These are phyloP conservation scores for Mycena citricolor DNA, from an alignment of 1,284 basidiomycete genomes.

Conservation along the genomic window DNA sequence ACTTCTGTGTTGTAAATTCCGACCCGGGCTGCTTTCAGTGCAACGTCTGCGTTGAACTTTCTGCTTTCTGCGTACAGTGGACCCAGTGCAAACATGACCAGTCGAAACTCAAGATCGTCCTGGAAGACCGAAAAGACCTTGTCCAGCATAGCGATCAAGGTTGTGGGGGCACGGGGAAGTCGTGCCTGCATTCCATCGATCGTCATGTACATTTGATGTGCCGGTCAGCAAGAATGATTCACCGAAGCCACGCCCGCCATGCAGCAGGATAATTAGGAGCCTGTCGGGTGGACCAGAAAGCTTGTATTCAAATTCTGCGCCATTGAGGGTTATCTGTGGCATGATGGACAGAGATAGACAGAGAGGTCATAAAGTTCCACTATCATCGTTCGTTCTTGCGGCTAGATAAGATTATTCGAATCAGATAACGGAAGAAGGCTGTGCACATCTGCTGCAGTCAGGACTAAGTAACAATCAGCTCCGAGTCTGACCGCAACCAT, in stretches of 20 bases:
- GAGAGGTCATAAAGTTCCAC: no score
- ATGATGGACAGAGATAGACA: no score
- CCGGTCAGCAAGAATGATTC: neutral
- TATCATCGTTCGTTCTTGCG: no score
- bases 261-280: slow-evolving; percentile 3
- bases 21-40: neutral
- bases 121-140: slow-evolving; percentile 11
- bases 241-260: slow-evolving; percentile 5
- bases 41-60: slow-evolving; percentile 5
- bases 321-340: slow-evolving; percentile 6
- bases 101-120: slow-evolving; percentile 6
- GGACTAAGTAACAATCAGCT: neutral
- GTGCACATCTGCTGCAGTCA: neutral
- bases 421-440: no score
- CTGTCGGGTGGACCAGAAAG: neutral
- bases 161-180: neutral
- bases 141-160: slow-evolving; percentile 5
- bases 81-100: slow-evolving; percentile 6
- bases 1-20: slow-evolving; percentile 1
- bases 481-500: no score
- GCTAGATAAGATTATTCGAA: no score
- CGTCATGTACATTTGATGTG: neutral
- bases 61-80: slow-evolving; percentile 5
- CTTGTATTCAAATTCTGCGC: slow-evolving; percentile 2
- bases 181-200: neutral